Base-by-base conservation (phyloP, 345 rosid species). In the Brassica juncea region DNA sequence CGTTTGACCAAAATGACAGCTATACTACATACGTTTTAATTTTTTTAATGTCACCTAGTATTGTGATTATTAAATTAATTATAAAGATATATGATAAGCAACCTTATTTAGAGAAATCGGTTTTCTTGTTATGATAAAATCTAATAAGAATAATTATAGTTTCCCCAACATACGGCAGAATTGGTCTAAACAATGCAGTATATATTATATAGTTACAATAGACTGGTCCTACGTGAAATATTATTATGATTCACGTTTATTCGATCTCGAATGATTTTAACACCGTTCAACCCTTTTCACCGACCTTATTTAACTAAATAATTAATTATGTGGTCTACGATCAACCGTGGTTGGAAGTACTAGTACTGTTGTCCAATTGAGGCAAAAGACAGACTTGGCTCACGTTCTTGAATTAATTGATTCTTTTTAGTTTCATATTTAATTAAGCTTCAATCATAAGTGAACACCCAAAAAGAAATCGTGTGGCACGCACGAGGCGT, bases 371-470 rank as follows among this genome's bases (percentile, higher is more conserved):
- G 65, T 63, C 77, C 37, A 72, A 57, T 42, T 58, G 81, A 67
- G 85, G 82, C 30, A 76, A 59, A 83, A 71, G 86, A 86, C 86
- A 86, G 86, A 70, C 81, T 81, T 73, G 62, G 62, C 79, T 74
- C 89, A 84, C 88, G 87, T 82, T 84, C 74, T 42, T 70, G 52
- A 34, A 77, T 34, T 77, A 34, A 55, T 10, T 16, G 34, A 64
- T 14, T 11, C 21, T 5, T 69, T 25, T 37, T 64, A 30, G 21
- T 68, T 52, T 72, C 73, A 30, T 77, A 57, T 35, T 80, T 79
- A 64, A 21, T 69, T 61, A 64, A 30, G 31, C 32, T 57, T 66
- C 73, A 78, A 78, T 73, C 70, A 79, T 72, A 73, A 73, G 32
- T 60, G 54, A 59, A 59, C 8, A 68, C 83, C 80, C 60, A 65